Base-by-base conservation (phyloP, 768 basidiomycete genomes). In the Pholiota conissans region DNA sequence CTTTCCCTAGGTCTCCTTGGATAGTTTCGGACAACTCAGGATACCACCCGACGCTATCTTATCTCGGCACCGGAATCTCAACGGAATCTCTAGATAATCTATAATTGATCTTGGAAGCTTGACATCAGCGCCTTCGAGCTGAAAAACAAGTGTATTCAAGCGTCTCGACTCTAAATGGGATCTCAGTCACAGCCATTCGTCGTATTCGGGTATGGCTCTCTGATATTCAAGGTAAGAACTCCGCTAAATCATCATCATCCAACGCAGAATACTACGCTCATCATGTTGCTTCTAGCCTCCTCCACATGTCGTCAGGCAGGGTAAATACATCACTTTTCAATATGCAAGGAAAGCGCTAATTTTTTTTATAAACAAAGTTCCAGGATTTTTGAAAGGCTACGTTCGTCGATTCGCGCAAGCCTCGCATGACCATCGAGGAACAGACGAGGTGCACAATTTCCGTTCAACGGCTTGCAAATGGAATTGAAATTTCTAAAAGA, bases 351-450 rank as follows among this genome's bases (percentile, higher is more conserved):
- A n/a, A n/a, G n/a, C n/a, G n/a, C n/a, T n/a, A n/a, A n/a, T n/a
- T n/a, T n/a, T n/a, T n/a, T n/a, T n/a, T n/a, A n/a, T n/a, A n/a
- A n/a, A n/a, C n/a, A 7, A 56, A 89, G 91, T 79, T 0, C 79
- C 91, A 0, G 95, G 95, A 9, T 97, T 88, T 65, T 75, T 97
- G 62, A 96, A 94, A 73, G 91, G 91, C 30, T 94, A 93, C 59
- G 91, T 95, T 0, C 83, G 94, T 1, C 78, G 95, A 26, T 97
- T 97, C 65, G 92, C 94, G 0, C 93, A 96, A 72, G 83, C 84
- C 67, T 95, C 93, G 55, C 91, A 93, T 68, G 95, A 98, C 67
- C 95, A 98, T 71, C 82, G 95, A 10, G 95, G 95, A 18, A 95
- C 93, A 0, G 90, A 86, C 2, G 88, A 93, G 76, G 89, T 90